These are phyloP conservation scores for Lactifluus subvellereus DNA, from an alignment of 768 basidiomycete genomes.

Conservation along the genomic window DNA sequence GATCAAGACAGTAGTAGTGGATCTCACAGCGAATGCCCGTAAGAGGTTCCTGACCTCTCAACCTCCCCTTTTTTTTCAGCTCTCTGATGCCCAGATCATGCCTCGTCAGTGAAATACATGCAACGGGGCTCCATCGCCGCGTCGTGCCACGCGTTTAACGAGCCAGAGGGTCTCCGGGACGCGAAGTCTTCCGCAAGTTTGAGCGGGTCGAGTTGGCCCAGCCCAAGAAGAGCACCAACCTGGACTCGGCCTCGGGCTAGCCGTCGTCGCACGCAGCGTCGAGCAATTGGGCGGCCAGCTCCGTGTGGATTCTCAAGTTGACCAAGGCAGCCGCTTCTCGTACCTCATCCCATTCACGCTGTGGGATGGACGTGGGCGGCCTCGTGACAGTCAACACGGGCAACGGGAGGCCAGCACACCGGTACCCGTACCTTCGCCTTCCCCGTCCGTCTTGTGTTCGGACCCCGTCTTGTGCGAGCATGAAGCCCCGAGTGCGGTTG, in stretches of 20 bases:
- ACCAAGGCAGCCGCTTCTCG: conserved; percentile 64
- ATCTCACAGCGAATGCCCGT: conserved; percentile 73
- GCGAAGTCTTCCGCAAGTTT: conserved; percentile 63
- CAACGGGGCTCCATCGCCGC: conserved; percentile 53
- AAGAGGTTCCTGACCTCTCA: conserved; percentile 29
- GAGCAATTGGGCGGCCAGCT: conserved; percentile 76
- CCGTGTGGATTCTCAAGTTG: conserved; percentile 66
- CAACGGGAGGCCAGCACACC: neutral
- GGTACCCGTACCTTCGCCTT: conserved; percentile 15
- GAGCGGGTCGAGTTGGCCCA: conserved; percentile 63
- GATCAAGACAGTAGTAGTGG: conserved; percentile 71
- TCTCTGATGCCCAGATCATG: no score
- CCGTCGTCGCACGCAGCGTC: conserved; percentile 76
- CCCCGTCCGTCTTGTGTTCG: neutral
- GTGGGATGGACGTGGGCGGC: no score
- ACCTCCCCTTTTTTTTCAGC: conserved; percentile 5
- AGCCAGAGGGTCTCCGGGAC: conserved; percentile 46
- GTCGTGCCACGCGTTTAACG: conserved; percentile 45
- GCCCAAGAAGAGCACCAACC: conserved; percentile 32
- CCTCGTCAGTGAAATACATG: conserved; percentile 68
- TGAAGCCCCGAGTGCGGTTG: no score
- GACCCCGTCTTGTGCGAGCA: neutral
- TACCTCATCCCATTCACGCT: conserved; percentile 62
- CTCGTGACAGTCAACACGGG: conserved; percentile 13
- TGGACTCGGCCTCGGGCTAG: conserved; percentile 65